A percentile compares a stretch with the other conserved stretches of the same genome.
Conservation (phyloP, 495 filamentous ascomycete genomes). For the Pyrenula aspistea region DNA sequence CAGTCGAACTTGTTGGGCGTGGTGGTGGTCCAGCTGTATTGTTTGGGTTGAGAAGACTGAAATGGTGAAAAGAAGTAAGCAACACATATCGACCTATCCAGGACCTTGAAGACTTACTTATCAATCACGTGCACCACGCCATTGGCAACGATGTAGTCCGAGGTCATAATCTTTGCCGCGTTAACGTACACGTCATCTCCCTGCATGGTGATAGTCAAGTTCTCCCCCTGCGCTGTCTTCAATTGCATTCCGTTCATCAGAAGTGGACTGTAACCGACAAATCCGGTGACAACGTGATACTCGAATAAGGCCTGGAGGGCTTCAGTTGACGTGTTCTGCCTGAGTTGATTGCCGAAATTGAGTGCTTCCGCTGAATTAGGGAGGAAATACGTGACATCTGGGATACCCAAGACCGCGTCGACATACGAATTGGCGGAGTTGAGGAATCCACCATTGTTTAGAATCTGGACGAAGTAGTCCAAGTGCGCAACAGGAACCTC, state of each 20-base stretch:
- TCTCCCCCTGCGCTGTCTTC: constrained; percentile 15
- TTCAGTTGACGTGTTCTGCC: background rate
- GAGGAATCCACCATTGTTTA: background rate
- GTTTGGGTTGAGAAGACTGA: background rate
- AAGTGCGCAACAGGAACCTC: background rate
- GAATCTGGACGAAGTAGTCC: background rate
- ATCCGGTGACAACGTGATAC: constrained; percentile 16
- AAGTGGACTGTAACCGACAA: constrained; percentile 17
- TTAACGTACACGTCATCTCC: constrained; percentile 18
- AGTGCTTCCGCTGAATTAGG: constrained; percentile 2
- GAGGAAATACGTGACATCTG: constrained; percentile 1
- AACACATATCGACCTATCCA: constrained; percentile 5
- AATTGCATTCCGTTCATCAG: constrained; percentile 16
- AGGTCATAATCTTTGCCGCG: constrained; percentile 18
- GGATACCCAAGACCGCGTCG: background rate
- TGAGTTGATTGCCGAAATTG: background rate
- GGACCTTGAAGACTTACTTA: constrained; percentile 3
- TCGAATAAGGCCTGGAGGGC: background rate
- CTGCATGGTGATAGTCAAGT: constrained; percentile 15
- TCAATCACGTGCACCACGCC: constrained; percentile 27
- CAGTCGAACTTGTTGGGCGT: background rate
- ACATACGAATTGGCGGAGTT: background rate
- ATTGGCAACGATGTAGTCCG: constrained; percentile 19
- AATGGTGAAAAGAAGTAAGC: background rate
- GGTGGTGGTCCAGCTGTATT: background rate